phyloP scores from a whole-genome alignment of 1,139 yeast genomes.

The Wickerhamomyces sp. region DNA sequence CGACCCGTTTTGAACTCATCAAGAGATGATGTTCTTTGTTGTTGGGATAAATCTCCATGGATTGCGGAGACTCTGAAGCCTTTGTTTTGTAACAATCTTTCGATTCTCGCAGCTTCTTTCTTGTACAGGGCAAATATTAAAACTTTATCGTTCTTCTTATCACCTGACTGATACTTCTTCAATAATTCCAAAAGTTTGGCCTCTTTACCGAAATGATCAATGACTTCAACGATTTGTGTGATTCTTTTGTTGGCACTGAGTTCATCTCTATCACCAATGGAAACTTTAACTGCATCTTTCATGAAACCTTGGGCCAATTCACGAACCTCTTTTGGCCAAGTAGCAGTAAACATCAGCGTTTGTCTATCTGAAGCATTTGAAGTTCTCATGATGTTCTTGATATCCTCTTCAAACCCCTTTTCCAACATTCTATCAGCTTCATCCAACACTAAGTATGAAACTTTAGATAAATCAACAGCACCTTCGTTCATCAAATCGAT shows the following conservation, averaged over 20 bases:
- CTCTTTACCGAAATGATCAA: conserved; percentile 82
- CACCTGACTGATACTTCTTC: conserved; percentile 67
- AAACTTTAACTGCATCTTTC: conserved; percentile 78
- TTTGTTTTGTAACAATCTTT: conserved; percentile 62
- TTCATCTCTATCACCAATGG: conserved; percentile 93
- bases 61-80: conserved; percentile 86
- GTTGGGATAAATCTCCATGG: conserved; percentile 93
- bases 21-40: conserved; percentile 85
- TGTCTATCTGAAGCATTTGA: conserved; percentile 86
- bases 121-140: conserved; percentile 91
- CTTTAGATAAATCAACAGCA: conserved; percentile 60
- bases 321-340: conserved; percentile 97
- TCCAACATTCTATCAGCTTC: conserved; percentile 99
- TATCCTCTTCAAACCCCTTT: conserved; percentile 95
- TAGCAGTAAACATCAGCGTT: conserved; percentile 96
- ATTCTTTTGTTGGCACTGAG: conserved; percentile 90
- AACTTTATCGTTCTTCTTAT: conserved; percentile 68
- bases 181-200: conserved; percentile 65
- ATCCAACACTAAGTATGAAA: conserved; percentile 81
- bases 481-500: conserved; percentile 90
- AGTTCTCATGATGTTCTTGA: conserved; percentile 80
- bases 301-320: conserved; percentile 86
- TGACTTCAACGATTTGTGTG: conserved; percentile 88
- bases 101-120: conserved; percentile 93
- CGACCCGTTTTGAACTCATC: conserved; percentile 81